These are phyloP conservation scores for Thermochaetoides thermophila DNA, from an alignment of 495 filamentous ascomycete species.

Conservation along the genomic window DNA sequence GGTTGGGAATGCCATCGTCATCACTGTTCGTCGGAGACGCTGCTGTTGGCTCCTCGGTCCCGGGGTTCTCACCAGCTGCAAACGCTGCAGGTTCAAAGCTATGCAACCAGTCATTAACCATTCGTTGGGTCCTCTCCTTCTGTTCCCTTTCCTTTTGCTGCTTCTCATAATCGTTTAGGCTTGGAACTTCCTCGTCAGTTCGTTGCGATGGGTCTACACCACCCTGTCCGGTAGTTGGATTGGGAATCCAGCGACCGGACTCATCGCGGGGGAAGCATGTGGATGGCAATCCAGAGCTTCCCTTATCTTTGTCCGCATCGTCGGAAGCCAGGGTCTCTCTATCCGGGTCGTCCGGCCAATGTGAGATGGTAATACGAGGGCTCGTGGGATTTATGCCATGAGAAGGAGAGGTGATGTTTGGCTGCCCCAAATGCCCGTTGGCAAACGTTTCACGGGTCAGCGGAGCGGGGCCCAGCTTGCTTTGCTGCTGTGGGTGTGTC, in stretches of 20 bases:
- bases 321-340: slow-evolving; percentile 14
- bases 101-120: slow-evolving; percentile 31
- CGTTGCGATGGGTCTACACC: slow-evolving; percentile 31
- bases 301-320: too few relatives aligned
- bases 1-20: slow-evolving; percentile 21
- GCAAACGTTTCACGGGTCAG: slow-evolving; percentile 35
- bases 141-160: slow-evolving; percentile 21
- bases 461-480: slow-evolving; percentile 18
- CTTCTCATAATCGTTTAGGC: slow-evolving; percentile 24
- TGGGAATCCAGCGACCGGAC: slow-evolving; percentile 23
- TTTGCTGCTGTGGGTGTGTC: slow-evolving; percentile 12
- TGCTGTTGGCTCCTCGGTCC: too few relatives aligned
- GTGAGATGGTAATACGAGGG: slow-evolving; percentile 33
- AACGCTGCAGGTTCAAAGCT: slow-evolving; percentile 10
- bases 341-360: slow-evolving; percentile 28
- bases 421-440: slow-evolving; percentile 33
- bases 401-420: slow-evolving; percentile 23
- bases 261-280: too few relatives aligned
- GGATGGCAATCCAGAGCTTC: too few relatives aligned
- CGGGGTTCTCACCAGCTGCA: too few relatives aligned
- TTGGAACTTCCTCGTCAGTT: slow-evolving; percentile 22
- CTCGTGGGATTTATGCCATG: slow-evolving; percentile 29
- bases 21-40: slow-evolving; percentile 12
- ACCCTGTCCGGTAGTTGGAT: slow-evolving; percentile 20
- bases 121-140: slow-evolving; percentile 25